Percentiles rank a stretch among this genome's conserved stretches.
These are phyloP conservation scores for Raphidocelis subcapitata DNA, from an alignment of 139 green algal genomes.

Conservation along the genomic window DNA sequence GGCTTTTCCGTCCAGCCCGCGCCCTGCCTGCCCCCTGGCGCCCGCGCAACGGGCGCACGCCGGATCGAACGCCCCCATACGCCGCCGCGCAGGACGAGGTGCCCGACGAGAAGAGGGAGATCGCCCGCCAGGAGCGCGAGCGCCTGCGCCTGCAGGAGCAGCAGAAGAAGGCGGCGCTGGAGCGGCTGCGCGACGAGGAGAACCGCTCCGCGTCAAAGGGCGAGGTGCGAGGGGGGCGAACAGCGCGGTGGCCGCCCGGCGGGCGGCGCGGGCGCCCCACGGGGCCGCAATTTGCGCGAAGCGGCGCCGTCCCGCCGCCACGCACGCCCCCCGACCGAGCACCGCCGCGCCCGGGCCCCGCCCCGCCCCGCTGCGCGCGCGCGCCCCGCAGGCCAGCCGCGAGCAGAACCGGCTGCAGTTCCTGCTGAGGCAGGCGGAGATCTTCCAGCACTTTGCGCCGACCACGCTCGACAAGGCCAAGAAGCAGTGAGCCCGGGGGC, in stretches of 20 bases:
- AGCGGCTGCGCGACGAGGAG: conserved; percentile 75
- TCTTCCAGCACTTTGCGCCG: conserved; percentile 97
- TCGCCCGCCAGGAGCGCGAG: conserved; percentile 80
- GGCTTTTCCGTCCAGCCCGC: background rate
- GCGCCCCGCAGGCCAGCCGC: conserved; percentile 62
- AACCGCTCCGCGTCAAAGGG: conserved; percentile 63
- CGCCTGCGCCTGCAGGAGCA: conserved; percentile 78
- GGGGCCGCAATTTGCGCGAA: background rate
- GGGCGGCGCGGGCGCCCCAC: background rate
- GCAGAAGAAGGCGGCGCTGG: conserved; percentile 81
- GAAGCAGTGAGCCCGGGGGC: conserved; percentile 32
- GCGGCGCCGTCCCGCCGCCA: background rate
- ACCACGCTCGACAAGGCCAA: conserved; percentile 46
- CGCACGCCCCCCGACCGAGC: background rate
- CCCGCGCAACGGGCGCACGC: too few relatives aligned
- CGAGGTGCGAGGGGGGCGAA: conserved; percentile 51
- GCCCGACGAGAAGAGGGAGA: conserved; percentile 26
- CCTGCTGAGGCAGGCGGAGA: conserved; percentile 94
- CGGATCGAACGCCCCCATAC: too few relatives aligned
- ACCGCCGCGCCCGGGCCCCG: background rate
- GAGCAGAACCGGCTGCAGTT: conserved; percentile 85
- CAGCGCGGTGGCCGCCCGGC: background rate
- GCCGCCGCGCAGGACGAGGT: conserved; percentile 11
- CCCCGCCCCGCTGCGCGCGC: background rate
- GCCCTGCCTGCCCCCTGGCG: too few relatives aligned